Evolutionary conservation across 2,329 filamentous ascomycete genomes (phyloP), one percentile per base, ranked within the genome.

Genomic region (Fusarium vanettenii): DNA sequence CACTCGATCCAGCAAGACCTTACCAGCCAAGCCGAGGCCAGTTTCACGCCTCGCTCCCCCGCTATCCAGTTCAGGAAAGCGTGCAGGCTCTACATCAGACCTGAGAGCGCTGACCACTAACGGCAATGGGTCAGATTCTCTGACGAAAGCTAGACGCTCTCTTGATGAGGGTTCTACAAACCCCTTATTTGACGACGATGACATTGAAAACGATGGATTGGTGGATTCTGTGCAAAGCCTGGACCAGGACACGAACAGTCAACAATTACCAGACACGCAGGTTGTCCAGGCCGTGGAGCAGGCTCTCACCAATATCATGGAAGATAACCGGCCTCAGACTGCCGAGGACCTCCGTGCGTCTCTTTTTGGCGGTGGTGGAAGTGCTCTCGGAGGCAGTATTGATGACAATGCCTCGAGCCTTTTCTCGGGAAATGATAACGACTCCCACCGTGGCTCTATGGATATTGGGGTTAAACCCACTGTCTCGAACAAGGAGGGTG

Each of bases 231-330:
- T 94, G 0, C 89, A 95, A 61, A 98, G 95, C 75, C 85, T 97
- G 10, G 94, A 95, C 25, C 92, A 92, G 56, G 93, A 95, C 48
- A 50, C 73, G 9, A 66, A 71, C 11, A 86, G 85, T n/a, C 87
- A 89, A 11, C 87, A 87, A 67, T 86, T 86, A 1, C 92, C 93
- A 7, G 93, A 98, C 78, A 93, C 90, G 1, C 90, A 92, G 69
- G 93, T 98, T 31, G 95, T 99, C 7, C 91, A 97, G 83, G 96
- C 95, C 5, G 96, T 99, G 89, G 95, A 98, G 81, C 91, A 94
- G 74, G 97, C 95, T 18, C 87, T 99, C 59, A 97, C 93, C 74
- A 94, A 95, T 73, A 99, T 99, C 72, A 93, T 99, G 87, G 95
- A 95, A 75, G 92, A 95, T 74, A 90, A 93, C 57, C 91, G 87